phyloP scores from a whole-genome alignment of 345 rosid species.

The Theobroma cacao region DNA sequence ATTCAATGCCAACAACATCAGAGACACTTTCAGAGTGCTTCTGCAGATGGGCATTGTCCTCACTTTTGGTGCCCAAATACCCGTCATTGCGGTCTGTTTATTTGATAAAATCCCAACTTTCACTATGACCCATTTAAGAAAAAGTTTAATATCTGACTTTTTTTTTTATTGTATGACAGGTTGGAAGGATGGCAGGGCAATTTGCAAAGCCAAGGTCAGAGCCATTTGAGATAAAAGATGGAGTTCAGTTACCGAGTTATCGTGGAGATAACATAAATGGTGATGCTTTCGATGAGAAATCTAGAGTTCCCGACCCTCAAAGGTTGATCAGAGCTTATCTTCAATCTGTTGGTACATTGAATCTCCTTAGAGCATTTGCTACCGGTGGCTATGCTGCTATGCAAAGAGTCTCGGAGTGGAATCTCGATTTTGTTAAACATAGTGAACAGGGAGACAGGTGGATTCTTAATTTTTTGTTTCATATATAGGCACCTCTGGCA shows the following conservation, averaged over 20 bases:
- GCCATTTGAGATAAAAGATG: constrained; percentile 48
- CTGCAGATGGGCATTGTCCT: constrained; percentile 72
- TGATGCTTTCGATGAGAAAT: constrained; percentile 65
- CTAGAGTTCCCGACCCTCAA: constrained; percentile 66
- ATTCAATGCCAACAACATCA: constrained; percentile 50
- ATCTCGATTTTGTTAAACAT: constrained; percentile 57
- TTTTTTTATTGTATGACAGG: constrained; percentile 17
- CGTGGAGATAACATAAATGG: constrained; percentile 64
- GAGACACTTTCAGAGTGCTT: constrained; percentile 63
- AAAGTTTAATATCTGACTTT: background rate
- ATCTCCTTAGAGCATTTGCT: constrained; percentile 64
- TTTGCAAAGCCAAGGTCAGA: constrained; percentile 72
- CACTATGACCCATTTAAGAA: background rate
- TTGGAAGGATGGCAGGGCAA: constrained; percentile 76
- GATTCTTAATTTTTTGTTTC: background rate
- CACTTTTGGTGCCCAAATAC: constrained; percentile 65
- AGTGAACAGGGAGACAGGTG: constrained; percentile 79
- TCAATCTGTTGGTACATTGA: constrained; percentile 60
- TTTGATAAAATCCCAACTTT: background rate
- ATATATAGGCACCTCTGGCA: background rate
- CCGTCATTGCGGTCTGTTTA: constrained; percentile 41
- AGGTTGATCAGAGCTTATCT: constrained; percentile 60
- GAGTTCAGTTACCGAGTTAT: constrained; percentile 63
- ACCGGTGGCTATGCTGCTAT: constrained; percentile 77
- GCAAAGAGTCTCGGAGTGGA: constrained; percentile 67